A percentile compares a stretch with the other conserved stretches of the same genome.
These are phyloP conservation scores for Cardamine occulta DNA, from an alignment of 345 rosid species.

Conservation along the genomic window DNA sequence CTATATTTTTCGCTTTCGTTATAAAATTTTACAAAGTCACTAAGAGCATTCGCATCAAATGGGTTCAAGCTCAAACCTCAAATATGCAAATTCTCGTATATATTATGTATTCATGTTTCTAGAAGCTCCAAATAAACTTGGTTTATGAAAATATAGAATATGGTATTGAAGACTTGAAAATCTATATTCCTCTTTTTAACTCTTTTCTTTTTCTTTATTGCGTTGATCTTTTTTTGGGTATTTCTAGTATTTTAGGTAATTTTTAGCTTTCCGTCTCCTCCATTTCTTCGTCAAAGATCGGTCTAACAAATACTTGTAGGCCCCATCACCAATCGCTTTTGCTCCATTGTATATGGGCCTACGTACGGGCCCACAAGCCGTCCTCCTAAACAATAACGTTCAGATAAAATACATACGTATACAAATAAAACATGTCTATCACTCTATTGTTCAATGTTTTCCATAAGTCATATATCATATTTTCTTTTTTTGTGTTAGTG, in stretches of 20 bases:
- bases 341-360: background rate
- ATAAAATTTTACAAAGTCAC: background rate
- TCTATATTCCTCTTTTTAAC: background rate
- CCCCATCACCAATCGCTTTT: conserved; percentile 18
- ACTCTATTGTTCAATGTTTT: background rate
- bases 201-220: background rate
- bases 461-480: background rate
- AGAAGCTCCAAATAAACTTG: background rate
- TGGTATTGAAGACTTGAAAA: background rate
- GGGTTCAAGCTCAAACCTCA: background rate
- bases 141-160: background rate
- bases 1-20: background rate
- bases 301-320: conserved; percentile 13
- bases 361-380: conserved; percentile 9
- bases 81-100: background rate
- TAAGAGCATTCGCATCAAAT: background rate
- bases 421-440: background rate
- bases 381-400: conserved; percentile 21
- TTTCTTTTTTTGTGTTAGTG: too few species aligned
- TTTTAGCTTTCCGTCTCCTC: conserved; percentile 3
- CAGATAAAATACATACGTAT: conserved; percentile 19
- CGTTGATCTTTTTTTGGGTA: background rate
- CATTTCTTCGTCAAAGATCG: conserved; percentile 24
- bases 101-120: background rate
- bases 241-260: conserved; percentile 7